Percentiles rank a stretch among this genome's conserved stretches.
Evolutionary conservation across 2,329 filamentous ascomycete genomes (phyloP).

Genomic region (Knoxdaviesia proteae): DNA sequence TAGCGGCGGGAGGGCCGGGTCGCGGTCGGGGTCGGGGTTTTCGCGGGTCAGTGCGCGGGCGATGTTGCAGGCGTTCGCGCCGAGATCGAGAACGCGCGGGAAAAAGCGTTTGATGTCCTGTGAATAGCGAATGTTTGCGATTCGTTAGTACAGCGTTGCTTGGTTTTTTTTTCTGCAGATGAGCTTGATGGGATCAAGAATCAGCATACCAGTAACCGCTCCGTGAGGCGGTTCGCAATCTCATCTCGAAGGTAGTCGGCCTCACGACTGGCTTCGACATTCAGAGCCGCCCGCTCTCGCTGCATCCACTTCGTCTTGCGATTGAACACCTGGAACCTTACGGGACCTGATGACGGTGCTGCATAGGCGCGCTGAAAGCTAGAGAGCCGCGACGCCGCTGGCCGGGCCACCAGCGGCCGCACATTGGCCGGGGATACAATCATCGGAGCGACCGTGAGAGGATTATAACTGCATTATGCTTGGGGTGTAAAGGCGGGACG

Average conservation of each 20-base stretch:
- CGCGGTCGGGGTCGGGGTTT: slow-evolving; percentile 35
- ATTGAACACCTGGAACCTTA: slow-evolving; percentile 82
- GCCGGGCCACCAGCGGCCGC: too few relatives aligned
- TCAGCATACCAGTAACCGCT: slow-evolving; percentile 51
- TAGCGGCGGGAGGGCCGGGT: slow-evolving; percentile 30
- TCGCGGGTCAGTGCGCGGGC: slow-evolving; percentile 57
- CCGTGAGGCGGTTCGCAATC: slow-evolving; percentile 64
- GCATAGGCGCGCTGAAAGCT: slow-evolving; percentile 41
- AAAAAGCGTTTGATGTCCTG: slow-evolving; percentile 87
- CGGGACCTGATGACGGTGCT: slow-evolving; percentile 53
- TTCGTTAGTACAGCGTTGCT: slow-evolving; percentile 1
- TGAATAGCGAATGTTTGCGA: background rate
- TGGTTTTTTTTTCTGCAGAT: background rate
- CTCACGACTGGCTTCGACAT: slow-evolving; percentile 51
- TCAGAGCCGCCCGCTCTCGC: slow-evolving; percentile 61
- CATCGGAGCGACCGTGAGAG: too few relatives aligned
- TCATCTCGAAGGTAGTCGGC: slow-evolving; percentile 91
- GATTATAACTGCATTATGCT: too few relatives aligned
- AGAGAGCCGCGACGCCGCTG: too few relatives aligned
- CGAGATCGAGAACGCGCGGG: slow-evolving; percentile 68
- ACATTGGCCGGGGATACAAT: too few relatives aligned
- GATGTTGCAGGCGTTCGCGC: slow-evolving; percentile 89
- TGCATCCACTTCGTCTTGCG: slow-evolving; percentile 72
- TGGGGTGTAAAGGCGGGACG: too few relatives aligned
- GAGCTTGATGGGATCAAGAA: background rate